Conservation (phyloP, 2,329 filamentous ascomycete species). For the Alternaria sp. region DNA sequence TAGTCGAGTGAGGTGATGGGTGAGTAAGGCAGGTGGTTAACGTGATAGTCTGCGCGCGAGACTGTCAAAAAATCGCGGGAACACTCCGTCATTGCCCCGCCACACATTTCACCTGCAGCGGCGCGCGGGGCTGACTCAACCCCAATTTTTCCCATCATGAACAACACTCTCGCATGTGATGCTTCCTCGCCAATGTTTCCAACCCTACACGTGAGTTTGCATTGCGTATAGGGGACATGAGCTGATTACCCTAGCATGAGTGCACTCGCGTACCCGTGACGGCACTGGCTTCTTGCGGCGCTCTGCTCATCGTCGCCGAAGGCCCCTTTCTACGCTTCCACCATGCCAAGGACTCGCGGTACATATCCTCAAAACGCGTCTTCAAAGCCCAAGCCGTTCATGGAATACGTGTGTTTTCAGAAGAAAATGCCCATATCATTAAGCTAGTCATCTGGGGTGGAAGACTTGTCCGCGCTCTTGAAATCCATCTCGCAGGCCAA, state of each 20-base stretch:
- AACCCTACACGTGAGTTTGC: conserved; percentile 41
- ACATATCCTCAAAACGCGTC: conserved; percentile 54
- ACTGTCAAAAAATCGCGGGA: conserved; percentile 33
- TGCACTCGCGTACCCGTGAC: conserved; percentile 56
- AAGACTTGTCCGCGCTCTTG: conserved; percentile 58
- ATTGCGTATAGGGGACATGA: not conserved
- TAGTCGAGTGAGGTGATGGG: not conserved
- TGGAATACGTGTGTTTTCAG: conserved; percentile 65
- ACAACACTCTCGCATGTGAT: conserved; percentile 26
- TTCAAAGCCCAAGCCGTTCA: conserved; percentile 78
- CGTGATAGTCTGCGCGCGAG: not conserved
- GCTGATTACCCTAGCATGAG: conserved; percentile 46
- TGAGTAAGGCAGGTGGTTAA: not conserved
- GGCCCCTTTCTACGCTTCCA: conserved; percentile 55
- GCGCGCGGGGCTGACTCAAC: conserved; percentile 48
- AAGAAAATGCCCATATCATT: conserved; percentile 28
- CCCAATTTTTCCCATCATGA: conserved; percentile 36
- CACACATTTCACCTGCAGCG: conserved; percentile 10
- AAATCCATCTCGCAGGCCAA: conserved; percentile 27
- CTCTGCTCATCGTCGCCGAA: conserved; percentile 54
- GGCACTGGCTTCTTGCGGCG: conserved; percentile 51
- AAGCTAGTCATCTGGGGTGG: conserved; percentile 50
- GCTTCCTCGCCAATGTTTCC: conserved; percentile 45
- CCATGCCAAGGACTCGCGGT: conserved; percentile 32
- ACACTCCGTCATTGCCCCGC: conserved; percentile 38